Evolutionary conservation across 176 grass and related monocot genomes (phyloP).

Genomic region (Oryza glumipatula): DNA sequence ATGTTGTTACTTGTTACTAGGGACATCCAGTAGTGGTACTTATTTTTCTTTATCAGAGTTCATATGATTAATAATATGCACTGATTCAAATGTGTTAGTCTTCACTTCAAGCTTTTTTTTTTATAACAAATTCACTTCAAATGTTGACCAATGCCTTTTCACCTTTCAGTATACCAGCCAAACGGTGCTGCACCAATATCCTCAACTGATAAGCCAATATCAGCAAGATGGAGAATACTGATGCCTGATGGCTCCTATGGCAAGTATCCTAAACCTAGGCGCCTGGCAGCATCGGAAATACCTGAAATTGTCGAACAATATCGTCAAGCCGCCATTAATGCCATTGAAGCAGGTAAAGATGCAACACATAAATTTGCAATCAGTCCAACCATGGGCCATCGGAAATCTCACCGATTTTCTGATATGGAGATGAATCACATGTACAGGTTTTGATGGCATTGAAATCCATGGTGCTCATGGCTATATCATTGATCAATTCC

Average conservation of each 20-base stretch:
- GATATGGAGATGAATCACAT: neutral
- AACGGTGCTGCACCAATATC: constrained; percentile 76
- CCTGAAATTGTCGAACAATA: constrained; percentile 81
- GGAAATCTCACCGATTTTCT: neutral
- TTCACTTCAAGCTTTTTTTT: neutral
- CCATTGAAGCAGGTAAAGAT: constrained; percentile 81
- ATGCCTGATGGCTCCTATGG: constrained; percentile 86
- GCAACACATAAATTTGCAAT: neutral
- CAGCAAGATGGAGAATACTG: constrained; percentile 79
- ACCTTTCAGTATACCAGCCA: constrained; percentile 80
- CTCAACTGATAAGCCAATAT: constrained; percentile 85
- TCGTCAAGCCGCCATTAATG: constrained; percentile 66
- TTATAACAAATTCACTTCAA: neutral
- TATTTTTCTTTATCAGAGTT: neutral
- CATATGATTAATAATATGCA: neutral
- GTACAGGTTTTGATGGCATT: constrained; percentile 86
- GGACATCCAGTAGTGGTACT: neutral
- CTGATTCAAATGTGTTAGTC: neutral
- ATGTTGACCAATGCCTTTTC: constrained; percentile 17
- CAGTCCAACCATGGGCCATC: neutral
- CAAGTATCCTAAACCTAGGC: constrained; percentile 60
- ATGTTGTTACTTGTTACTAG: neutral
- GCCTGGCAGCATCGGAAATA: constrained; percentile 63
- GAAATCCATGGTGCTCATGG: constrained; percentile 95
- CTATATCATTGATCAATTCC: constrained; percentile 91